phyloP scores from a whole-genome alignment of 2,329 filamentous ascomycete species.

The Ceratocystiopsis minuta region DNA sequence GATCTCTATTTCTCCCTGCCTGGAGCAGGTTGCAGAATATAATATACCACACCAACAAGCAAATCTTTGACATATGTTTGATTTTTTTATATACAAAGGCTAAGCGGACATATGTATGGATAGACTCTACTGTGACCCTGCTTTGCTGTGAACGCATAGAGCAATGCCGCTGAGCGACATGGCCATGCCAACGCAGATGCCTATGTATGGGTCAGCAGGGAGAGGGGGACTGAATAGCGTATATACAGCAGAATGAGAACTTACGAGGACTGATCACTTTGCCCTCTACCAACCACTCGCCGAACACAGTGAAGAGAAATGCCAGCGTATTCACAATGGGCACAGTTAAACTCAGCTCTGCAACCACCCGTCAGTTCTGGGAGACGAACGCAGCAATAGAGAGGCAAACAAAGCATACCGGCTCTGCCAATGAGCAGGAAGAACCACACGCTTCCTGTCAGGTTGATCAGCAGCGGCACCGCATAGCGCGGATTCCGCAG shows the following conservation, averaged over 20 bases:
- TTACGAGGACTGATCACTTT: constrained; percentile 73
- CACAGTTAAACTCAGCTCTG: constrained; percentile 82
- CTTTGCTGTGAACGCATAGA: constrained; percentile 59
- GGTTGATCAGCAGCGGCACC: constrained; percentile 65
- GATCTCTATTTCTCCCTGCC: neutral
- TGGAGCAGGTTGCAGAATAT: constrained; percentile 1
- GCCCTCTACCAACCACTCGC: constrained; percentile 85
- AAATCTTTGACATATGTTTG: neutral
- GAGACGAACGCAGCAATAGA: neutral
- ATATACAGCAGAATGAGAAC: constrained; percentile 11
- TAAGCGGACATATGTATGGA: neutral
- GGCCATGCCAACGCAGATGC: constrained; percentile 68
- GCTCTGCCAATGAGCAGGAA: constrained; percentile 85
- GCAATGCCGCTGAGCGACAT: constrained; percentile 66
- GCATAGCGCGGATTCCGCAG: constrained; percentile 70
- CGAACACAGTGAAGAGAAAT: constrained; percentile 88
- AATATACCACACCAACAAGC: too few species aligned
- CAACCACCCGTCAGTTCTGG: neutral
- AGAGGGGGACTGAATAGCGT: neutral
- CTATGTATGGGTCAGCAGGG: constrained; percentile 22
- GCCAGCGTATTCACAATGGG: constrained; percentile 89
- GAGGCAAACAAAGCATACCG: constrained; percentile 38
- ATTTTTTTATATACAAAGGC: neutral
- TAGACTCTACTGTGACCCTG: constrained; percentile 3
- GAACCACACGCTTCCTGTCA: constrained; percentile 93